Conservation (phyloP, 805 yeast genomes). For the Yarrowia sp. region DNA sequence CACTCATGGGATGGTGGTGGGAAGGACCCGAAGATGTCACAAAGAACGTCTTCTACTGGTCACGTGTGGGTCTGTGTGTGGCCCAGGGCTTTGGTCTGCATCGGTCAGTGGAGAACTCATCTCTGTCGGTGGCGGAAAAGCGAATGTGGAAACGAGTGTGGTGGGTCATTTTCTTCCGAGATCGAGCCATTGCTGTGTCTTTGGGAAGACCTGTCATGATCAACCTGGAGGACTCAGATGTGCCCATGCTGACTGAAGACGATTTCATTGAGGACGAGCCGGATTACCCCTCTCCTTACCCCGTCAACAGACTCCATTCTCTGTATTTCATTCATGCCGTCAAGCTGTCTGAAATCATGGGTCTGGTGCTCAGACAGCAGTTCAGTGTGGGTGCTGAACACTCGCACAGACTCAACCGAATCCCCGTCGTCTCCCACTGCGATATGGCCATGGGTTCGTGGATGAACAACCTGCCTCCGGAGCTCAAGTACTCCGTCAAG, state of each 20-base stretch:
- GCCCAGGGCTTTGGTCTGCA: constrained; percentile 80
- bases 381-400: constrained; percentile 66
- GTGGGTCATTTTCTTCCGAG: constrained; percentile 77
- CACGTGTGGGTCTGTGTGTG: constrained; percentile 62
- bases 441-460: constrained; percentile 76
- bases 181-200: constrained; percentile 65
- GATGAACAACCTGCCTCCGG: constrained; percentile 65
- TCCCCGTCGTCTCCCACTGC: constrained; percentile 57
- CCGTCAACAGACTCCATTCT: constrained; percentile 49
- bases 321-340: constrained; percentile 61
- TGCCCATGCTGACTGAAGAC: constrained; percentile 62
- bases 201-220: constrained; percentile 71
- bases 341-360: constrained; percentile 68
- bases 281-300: constrained; percentile 43
- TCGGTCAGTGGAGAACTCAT: constrained; percentile 46
- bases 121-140: constrained; percentile 44
- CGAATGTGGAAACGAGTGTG: constrained; percentile 65
- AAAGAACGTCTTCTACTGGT: constrained; percentile 66
- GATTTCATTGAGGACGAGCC: constrained; percentile 60
- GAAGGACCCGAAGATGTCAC: constrained; percentile 71
- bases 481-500: constrained; percentile 59
- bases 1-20: constrained; percentile 66
- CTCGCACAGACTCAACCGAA: constrained; percentile 43
- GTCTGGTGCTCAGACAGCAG: constrained; percentile 65
- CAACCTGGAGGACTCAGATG: constrained; percentile 71